phyloP scores from a whole-genome alignment of 148 eudicot species.

The Nepenthes gracilis region DNA sequence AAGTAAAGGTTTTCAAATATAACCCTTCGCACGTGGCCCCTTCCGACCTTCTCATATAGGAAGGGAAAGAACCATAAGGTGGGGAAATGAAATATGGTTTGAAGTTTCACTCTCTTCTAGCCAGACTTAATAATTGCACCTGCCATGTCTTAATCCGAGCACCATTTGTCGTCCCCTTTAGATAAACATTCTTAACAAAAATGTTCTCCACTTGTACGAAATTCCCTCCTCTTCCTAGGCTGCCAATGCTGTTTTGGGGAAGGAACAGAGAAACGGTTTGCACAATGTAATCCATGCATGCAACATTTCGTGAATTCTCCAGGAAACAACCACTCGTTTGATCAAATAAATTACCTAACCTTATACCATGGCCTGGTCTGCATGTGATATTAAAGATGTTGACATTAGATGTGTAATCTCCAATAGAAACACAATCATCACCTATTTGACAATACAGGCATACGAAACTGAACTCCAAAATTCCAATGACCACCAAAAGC shows the following conservation, averaged over 20 bases:
- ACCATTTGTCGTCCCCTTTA: conserved; percentile 57
- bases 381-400: conserved; percentile 34
- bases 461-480: not conserved
- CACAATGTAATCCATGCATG: not conserved
- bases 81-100: not conserved
- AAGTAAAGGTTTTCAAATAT: conserved; percentile 30
- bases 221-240: conserved; percentile 44
- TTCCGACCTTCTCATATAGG: conserved; percentile 29
- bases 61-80: not conserved
- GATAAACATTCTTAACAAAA: conserved; percentile 23
- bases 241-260: conserved; percentile 38
- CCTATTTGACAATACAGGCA: conserved; percentile 19
- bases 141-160: conserved; percentile 72
- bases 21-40: conserved; percentile 35
- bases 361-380: conserved; percentile 76
- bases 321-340: not conserved
- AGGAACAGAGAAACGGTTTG: not conserved
- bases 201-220: conserved; percentile 40
- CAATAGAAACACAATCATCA: conserved; percentile 64
- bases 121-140: conserved; percentile 9
- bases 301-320: not conserved
- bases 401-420: conserved; percentile 43
- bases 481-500: not conserved
- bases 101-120: not conserved
- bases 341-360: conserved; percentile 16